Percentiles rank a stretch among this genome's conserved stretches.
Conservation (phyloP, 2,329 filamentous ascomycete genomes). For the Malbranchea cinnamomea region DNA sequence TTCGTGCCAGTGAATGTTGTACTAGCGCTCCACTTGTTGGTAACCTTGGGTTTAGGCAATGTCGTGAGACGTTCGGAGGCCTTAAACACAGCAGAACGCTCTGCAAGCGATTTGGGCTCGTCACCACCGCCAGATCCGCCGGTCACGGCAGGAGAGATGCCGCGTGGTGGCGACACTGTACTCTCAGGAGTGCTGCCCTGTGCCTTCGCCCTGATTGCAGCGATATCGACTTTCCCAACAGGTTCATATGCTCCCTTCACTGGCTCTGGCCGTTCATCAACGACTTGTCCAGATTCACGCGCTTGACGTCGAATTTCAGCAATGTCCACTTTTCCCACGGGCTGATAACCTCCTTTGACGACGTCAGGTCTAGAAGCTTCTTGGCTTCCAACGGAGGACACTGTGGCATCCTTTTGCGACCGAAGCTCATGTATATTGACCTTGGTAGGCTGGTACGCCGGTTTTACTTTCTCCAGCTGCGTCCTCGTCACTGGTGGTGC, state of each 20-base stretch:
- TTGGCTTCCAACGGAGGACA: constrained; percentile 32
- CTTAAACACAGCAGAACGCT: constrained; percentile 60
- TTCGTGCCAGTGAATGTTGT: constrained; percentile 76
- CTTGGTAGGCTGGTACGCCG: constrained; percentile 89
- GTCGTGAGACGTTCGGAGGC: constrained; percentile 65
- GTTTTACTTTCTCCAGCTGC: constrained; percentile 77
- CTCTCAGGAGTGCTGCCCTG: constrained; percentile 35
- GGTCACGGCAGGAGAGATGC: constrained; percentile 30
- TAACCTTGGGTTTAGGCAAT: constrained; percentile 86
- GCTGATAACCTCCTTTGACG: constrained; percentile 77
- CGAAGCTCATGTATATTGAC: constrained; percentile 82
- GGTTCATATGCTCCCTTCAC: constrained; percentile 94
- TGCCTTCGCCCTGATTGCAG: constrained; percentile 72
- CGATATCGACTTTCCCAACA: constrained; percentile 92
- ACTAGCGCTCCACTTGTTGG: constrained; percentile 67
- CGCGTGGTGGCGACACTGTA: constrained; percentile 19
- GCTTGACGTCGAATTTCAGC: constrained; percentile 68
- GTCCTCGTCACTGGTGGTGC: constrained; percentile 79
- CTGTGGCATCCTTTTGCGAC: constrained; percentile 49
- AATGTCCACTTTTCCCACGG: constrained; percentile 95
- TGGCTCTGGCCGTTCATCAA: constrained; percentile 65
- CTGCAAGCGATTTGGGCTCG: constrained; percentile 51
- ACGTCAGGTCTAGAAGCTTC: constrained; percentile 45
- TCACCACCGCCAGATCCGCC: constrained; percentile 31
- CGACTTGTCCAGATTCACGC: constrained; percentile 37